Conservation (phyloP, 176 grass and related monocot species). For the Carex myosuroides region DNA sequence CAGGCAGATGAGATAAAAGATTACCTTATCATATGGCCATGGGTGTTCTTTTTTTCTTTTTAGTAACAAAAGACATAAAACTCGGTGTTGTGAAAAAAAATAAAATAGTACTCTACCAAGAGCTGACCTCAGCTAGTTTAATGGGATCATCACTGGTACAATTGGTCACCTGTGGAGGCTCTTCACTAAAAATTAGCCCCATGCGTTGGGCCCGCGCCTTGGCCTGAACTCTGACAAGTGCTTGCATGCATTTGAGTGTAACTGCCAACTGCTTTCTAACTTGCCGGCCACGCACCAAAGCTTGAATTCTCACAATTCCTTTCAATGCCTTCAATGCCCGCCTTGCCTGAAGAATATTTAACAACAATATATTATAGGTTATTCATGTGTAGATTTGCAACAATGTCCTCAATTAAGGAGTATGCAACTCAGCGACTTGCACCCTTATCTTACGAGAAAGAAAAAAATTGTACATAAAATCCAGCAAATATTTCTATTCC, state of each 20-base stretch:
- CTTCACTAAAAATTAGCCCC: constrained; percentile 27
- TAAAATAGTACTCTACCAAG: not conserved
- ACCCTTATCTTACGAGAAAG: not conserved
- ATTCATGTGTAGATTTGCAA: not conserved
- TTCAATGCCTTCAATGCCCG: constrained; percentile 64
- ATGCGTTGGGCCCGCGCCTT: constrained; percentile 47
- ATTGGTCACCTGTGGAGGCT: constrained; percentile 1
- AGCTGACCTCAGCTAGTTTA: constrained; percentile 64
- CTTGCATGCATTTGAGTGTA: constrained; percentile 77
- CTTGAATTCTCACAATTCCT: constrained; percentile 79
- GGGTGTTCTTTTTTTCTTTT: not conserved
- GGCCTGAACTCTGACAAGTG: constrained; percentile 59
- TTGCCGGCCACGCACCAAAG: constrained; percentile 64
- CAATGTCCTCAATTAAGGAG: not conserved
- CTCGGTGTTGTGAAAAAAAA: not conserved
- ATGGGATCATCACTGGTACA: constrained; percentile 30
- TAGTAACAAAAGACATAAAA: not conserved
- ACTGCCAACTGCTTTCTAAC: constrained; percentile 74
- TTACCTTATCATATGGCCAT: not conserved
- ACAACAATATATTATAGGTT: not conserved
- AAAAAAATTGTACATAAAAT: not conserved
- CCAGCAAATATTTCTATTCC: not conserved
- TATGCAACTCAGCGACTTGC: not conserved
- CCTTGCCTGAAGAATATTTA: constrained; percentile 41
- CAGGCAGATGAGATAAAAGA: not conserved